A percentile compares a stretch with the other conserved stretches of the same genome.
phyloP scores from a whole-genome alignment of 768 basidiomycete genomes.

The Russula sp. region DNA sequence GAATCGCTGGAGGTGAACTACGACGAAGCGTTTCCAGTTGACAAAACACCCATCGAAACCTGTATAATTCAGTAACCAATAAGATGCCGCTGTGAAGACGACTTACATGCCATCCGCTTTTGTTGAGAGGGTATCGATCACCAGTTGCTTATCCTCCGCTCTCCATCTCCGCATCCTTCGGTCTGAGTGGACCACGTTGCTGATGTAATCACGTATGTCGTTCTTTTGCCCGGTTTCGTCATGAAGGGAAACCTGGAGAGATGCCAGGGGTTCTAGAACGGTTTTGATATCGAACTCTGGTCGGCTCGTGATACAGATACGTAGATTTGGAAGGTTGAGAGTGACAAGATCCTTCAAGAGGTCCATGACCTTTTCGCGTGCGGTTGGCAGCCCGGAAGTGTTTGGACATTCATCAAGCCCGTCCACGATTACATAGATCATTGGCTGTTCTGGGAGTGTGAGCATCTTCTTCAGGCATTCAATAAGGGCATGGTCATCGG shows the following conservation, averaged over 20 bases:
- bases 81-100: too few species aligned
- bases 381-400: not conserved
- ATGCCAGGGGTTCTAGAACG: not conserved
- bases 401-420: conserved; percentile 11
- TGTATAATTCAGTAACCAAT: not conserved
- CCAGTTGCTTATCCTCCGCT: not conserved
- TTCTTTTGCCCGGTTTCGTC: not conserved
- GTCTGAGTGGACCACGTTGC: not conserved
- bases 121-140: not conserved
- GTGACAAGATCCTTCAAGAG: not conserved
- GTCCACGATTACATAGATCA: not conserved
- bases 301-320: conserved; percentile 2
- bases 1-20: not conserved
- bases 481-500: not conserved
- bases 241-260: not conserved
- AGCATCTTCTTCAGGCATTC: not conserved
- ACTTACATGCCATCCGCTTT: conserved; percentile 9
- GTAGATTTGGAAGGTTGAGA: not conserved
- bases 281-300: conserved; percentile 2
- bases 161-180: conserved; percentile 3
- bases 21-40: not conserved
- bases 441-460: not conserved
- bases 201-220: not conserved
- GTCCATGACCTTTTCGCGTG: not conserved
- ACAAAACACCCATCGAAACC: conserved; percentile 9